Evolutionary conservation across 1,139 yeast species (phyloP), one percentile per base, ranked within the genome.

Genomic region (Suhomyces coccinellae): DNA sequence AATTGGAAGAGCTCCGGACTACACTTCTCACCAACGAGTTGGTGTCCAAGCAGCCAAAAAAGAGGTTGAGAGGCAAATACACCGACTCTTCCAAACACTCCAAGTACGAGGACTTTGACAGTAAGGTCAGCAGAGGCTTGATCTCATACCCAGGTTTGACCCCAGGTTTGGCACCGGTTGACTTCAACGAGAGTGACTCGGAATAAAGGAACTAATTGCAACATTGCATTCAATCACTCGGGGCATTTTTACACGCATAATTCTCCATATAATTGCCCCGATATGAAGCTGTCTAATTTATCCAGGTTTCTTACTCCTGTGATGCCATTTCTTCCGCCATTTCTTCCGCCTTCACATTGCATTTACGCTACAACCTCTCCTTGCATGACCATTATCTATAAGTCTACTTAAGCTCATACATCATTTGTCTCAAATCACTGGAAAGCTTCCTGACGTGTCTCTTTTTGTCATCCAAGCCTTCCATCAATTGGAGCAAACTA

Each of bases 161-260:
- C 0, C 97, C 96, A 1, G 97, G 97, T 44, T 75, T 89, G 63
- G 97, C 96, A 0, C 96, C 96, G 13, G 95, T 88, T 16, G 96
- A 84, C 41, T 77, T 69, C 33, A 74, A 77, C 46, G 81, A 77
- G 45, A 65, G 70, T 9, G 77, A 72, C 41, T 70, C 69, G 15
- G 75, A 72, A 43, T 64, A 58, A 48, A 7, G 20, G 28, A 26
- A 26, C 9, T 5, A 5, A 8, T 5, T 13, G 12, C 4, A 11
- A 3, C 16, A 3, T 29, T 29, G 16, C 16, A 7, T n/a, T 12
- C 12, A 6, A 9, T 9, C 9, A 22, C 8, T 6, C 9, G 8
- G 8, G 9, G 6, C 26, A 22, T 9, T 22, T 6, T 22, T 22
- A 22, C 26, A 6, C 6, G 26, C 6, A 22, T 22, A 22, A 9